A percentile compares a stretch with the other conserved stretches of the same genome.
Evolutionary conservation across 257 asterid species (phyloP).

Genomic region (Cruciata laevipes): DNA sequence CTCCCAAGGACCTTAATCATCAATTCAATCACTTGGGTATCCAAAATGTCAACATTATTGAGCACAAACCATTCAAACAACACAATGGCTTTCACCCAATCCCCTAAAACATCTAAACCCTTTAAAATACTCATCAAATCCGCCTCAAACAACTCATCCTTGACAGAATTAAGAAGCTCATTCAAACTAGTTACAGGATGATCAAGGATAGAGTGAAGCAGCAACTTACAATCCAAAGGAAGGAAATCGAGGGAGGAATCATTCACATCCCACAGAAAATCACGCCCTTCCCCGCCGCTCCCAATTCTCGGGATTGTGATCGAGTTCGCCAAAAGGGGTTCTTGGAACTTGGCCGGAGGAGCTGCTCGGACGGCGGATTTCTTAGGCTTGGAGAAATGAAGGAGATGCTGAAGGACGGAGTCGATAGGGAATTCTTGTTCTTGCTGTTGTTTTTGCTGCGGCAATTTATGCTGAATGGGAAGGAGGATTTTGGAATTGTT

Average conservation of each 20-base stretch:
- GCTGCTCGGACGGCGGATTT: constrained; percentile 27
- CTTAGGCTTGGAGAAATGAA: constrained; percentile 42
- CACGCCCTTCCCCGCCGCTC: constrained; percentile 27
- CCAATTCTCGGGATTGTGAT: not conserved
- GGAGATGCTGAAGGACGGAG: constrained; percentile 76
- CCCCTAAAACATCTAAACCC: constrained; percentile 61
- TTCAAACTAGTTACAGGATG: constrained; percentile 43
- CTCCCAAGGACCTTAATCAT: constrained; percentile 83
- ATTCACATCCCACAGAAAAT: constrained; percentile 8
- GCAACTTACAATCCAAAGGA: constrained; percentile 60
- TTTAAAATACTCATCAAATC: constrained; percentile 73
- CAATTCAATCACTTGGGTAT: constrained; percentile 68
- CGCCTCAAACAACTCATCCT: constrained; percentile 47
- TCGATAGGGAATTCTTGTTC: constrained; percentile 56
- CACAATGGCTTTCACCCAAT: constrained; percentile 59
- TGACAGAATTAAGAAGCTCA: constrained; percentile 57
- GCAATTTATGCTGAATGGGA: constrained; percentile 53
- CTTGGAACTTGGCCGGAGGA: constrained; percentile 17
- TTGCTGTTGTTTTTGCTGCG: constrained; percentile 29
- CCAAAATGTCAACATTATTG: constrained; percentile 42
- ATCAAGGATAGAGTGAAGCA: constrained; percentile 56
- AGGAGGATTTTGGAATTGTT: constrained; percentile 48
- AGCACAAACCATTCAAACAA: constrained; percentile 84
- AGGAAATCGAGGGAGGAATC: constrained; percentile 60
- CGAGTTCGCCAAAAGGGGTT: not conserved